These are phyloP conservation scores for Staphylotrichum tortipilum DNA, from an alignment of 495 filamentous ascomycete species.

Conservation along the genomic window DNA sequence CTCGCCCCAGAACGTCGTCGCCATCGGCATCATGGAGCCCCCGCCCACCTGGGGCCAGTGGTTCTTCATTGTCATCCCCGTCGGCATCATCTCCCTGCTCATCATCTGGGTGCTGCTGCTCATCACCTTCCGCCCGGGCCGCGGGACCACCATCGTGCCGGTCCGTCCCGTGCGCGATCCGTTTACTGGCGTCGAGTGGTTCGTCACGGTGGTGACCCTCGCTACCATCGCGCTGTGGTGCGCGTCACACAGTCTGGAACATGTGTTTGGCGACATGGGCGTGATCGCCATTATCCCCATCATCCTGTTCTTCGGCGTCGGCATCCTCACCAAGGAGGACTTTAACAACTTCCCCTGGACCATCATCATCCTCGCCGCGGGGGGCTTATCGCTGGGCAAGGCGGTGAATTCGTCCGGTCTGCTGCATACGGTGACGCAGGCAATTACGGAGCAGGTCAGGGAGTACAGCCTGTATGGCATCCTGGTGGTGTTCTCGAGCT, in stretches of 20 bases:
- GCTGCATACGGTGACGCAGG: conserved; percentile 74
- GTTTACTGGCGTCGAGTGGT: conserved; percentile 87
- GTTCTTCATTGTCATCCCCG: conserved; percentile 93
- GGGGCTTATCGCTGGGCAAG: conserved; percentile 86
- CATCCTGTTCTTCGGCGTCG: conserved; percentile 91
- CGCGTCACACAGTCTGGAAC: conserved; percentile 76
- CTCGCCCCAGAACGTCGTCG: conserved; percentile 94
- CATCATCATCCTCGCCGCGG: conserved; percentile 96
- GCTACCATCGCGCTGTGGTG: conserved; percentile 89
- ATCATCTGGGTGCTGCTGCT: conserved; percentile 85
- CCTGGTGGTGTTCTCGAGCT: conserved; percentile 69
- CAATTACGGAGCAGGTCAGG: conserved; percentile 64
- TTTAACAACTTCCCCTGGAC: conserved; percentile 99
- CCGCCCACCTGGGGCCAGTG: conserved; percentile 85
- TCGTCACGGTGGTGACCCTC: conserved; percentile 79
- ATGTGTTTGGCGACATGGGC: conserved; percentile 92
- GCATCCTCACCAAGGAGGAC: conserved; percentile 97
- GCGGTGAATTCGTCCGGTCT: conserved; percentile 89
- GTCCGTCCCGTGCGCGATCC: conserved; percentile 80
- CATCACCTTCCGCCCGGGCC: conserved; percentile 71
- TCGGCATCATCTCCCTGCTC: conserved; percentile 82
- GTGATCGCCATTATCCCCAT: conserved; percentile 95
- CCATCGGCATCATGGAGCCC: conserved; percentile 87
- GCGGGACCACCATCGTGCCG: conserved; percentile 82
- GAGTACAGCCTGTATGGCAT: conserved; percentile 80